These are phyloP conservation scores for Glaciozyma antarctica DNA, from an alignment of 768 basidiomycete species.

Conservation along the genomic window DNA sequence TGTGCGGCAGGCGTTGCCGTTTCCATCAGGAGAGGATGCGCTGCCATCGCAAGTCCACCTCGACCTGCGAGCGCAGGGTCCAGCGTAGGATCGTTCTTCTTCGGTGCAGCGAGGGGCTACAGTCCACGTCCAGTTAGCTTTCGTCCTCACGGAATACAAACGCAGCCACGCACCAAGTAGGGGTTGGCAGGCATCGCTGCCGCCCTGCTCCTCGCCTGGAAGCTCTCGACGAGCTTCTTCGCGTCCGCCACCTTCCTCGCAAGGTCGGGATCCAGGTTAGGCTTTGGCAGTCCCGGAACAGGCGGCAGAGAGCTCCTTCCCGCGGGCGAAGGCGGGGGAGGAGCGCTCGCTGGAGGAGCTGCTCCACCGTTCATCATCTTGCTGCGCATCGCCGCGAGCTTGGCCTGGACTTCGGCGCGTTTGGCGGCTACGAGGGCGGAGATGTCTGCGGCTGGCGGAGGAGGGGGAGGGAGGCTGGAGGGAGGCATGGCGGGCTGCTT, in stretches of 20 bases:
- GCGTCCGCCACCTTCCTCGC: constrained; percentile 70
- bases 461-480: constrained; percentile 7
- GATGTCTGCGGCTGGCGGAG: constrained; percentile 36
- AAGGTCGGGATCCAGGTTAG: constrained; percentile 51
- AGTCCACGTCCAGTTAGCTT: constrained; percentile 9
- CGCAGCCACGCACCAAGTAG: constrained; percentile 58
- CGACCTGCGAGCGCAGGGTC: constrained; percentile 65
- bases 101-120: constrained; percentile 28
- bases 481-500: constrained; percentile 15
- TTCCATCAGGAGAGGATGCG: constrained; percentile 75
- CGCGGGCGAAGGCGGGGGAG: constrained; percentile 36
- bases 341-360: constrained; percentile 37
- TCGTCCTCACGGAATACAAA: background rate
- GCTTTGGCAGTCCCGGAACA: constrained; percentile 19
- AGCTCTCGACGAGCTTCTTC: constrained; percentile 70
- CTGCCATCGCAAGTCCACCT: constrained; percentile 78
- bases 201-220: constrained; percentile 56
- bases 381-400: constrained; percentile 28
- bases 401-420: constrained; percentile 50
- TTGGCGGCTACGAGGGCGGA: constrained; percentile 77
- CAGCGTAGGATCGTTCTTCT: constrained; percentile 27
- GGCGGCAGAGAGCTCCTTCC: constrained; percentile 39
- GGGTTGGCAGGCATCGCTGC: constrained; percentile 57
- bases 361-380: constrained; percentile 41
- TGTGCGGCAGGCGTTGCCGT: constrained; percentile 51